Base-by-base conservation (phyloP, 2,329 filamentous ascomycete species). In the Paecilomyces sp. region DNA sequence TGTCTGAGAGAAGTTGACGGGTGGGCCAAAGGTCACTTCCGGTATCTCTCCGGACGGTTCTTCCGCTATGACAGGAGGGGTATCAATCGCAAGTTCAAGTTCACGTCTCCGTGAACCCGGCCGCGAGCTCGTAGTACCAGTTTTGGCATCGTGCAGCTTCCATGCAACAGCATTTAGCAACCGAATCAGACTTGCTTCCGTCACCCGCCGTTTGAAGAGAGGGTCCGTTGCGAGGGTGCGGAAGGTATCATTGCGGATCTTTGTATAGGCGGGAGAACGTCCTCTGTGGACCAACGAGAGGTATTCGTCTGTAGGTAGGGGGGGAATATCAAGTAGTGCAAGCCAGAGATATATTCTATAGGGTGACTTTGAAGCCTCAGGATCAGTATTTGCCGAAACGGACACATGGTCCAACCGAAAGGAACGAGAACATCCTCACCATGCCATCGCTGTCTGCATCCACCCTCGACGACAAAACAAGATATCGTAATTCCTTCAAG, bases 201-300 rank as follows among this genome's bases (percentile, higher is more conserved):
- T 96, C 61, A 99, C 94, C 60, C 93, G 89, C 33, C 94, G 87
- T 62, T 94, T 90, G 80, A 97, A 99, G 36, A 99, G 85, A n/a
- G 93, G 92, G 70, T 99, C 94, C 57, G 93, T 97, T 33, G 94
- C 94, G 58, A 99, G 82, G 0, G 94, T 99, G 67, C 94, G 91
- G 75, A 97, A 97, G 50, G 94, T 97, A 75, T 99, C 94, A 76
- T 99, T 97, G 73, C 92, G 90, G 71, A 99, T 99, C 79, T 99
- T 99, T 69, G 91, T 87, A 78, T 99, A 96, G 54, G 92, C 92
- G 0, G 93, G 92, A 2, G 93, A 97, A 25, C 93, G 90, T 63
- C 94, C 93, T 64, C 94, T 91, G 71, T 96, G 92, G 65, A 99
- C 89, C 53, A 97, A 88, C 60, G 85, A 84, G 64, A 97, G 89